Percentiles rank a stretch among this genome's conserved stretches.
Conservation (phyloP, 164 flowering plant genomes). For the Vitis amurensis region DNA sequence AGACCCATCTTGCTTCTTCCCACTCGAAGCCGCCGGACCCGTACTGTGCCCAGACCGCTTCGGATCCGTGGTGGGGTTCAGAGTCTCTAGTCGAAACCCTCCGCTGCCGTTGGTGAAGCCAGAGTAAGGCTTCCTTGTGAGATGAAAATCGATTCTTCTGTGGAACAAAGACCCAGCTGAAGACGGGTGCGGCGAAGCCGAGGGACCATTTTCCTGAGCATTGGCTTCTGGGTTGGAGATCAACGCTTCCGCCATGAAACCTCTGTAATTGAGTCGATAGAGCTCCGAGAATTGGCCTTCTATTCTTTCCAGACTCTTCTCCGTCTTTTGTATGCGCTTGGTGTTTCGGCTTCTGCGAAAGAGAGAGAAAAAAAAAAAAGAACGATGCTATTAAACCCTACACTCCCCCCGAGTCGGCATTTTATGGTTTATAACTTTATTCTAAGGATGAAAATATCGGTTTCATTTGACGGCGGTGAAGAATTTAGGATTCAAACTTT, state of each 20-base stretch:
- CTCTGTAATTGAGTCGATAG: no score
- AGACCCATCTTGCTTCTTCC: constrained; percentile 35
- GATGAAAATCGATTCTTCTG: constrained; percentile 60
- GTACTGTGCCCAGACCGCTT: background rate
- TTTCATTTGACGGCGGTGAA: no score
- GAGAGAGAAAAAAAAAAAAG: constrained; percentile 1
- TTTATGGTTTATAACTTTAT: no score
- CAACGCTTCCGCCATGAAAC: constrained; percentile 20
- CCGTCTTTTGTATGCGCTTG: no score
- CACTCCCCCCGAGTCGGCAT: no score
- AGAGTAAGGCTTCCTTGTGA: constrained; percentile 45
- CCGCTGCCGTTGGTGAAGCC: constrained; percentile 26
- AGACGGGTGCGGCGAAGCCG: constrained; percentile 5
- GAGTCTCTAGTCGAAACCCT: constrained; percentile 63
- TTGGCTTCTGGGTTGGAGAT: constrained; percentile 6
- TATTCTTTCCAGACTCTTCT: no score
- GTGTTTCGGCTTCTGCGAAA: constrained; percentile 25
- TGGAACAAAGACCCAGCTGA: constrained; percentile 21
- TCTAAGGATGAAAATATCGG: no score
- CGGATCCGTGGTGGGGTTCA: constrained; percentile 44
- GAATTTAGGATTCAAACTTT: no score
- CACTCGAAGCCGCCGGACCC: constrained; percentile 10
- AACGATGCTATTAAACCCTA: background rate
- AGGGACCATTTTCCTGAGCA: constrained; percentile 9
- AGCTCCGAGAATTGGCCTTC: no score